A percentile compares a stretch with the other conserved stretches of the same genome.
These are phyloP conservation scores for Saccharomycopsis sp. DNA, from an alignment of 805 yeast genomes.

Conservation along the genomic window DNA sequence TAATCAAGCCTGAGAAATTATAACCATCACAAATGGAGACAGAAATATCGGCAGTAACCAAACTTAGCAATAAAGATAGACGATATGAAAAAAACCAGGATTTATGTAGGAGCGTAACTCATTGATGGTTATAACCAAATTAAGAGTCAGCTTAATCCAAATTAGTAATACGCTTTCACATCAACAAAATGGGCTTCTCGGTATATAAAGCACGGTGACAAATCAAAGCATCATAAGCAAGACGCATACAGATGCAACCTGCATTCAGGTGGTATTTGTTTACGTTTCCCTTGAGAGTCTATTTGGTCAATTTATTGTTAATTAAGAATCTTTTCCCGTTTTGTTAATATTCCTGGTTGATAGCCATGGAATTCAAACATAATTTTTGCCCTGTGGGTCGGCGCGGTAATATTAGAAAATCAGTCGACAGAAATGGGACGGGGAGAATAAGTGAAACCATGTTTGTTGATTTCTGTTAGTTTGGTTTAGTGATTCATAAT, in stretches of 20 bases:
- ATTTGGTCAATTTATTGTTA: too few species aligned
- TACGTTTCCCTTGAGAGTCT: not conserved
- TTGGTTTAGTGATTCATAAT: not conserved
- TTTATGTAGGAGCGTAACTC: not conserved
- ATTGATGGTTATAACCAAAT: not conserved
- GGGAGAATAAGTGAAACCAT: not conserved
- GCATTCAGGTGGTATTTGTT: not conserved
- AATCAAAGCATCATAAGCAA: not conserved
- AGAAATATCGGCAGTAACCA: not conserved
- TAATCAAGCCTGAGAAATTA: not conserved
- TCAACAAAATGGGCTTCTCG: not conserved
- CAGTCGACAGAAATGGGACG: not conserved
- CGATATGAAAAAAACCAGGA: not conserved
- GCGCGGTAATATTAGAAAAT: too few species aligned
- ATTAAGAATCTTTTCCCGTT: not conserved
- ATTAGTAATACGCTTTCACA: not conserved
- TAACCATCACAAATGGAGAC: not conserved
- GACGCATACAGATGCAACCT: not conserved
- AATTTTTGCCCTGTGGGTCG: too few species aligned
- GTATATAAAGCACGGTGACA: not conserved
- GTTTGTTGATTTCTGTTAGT: not conserved
- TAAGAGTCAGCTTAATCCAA: not conserved
- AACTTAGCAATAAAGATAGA: not conserved
- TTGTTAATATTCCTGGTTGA: not conserved
- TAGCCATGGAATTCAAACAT: not conserved